Conservation (phyloP, 1,139 yeast genomes). For the Yamadazyma triangularis region DNA sequence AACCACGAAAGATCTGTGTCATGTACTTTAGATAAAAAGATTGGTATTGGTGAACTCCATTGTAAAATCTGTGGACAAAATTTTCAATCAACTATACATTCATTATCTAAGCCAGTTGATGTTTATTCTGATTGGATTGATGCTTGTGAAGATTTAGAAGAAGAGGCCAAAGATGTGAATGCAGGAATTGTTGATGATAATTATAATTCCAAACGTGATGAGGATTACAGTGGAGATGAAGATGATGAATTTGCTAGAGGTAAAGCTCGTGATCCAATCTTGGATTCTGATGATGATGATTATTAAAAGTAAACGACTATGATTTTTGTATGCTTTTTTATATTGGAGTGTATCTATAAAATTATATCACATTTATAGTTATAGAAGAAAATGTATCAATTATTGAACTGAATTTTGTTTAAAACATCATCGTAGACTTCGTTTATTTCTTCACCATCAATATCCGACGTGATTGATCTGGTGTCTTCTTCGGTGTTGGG, state of each 20-base stretch:
- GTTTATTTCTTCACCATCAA: conserved; percentile 9
- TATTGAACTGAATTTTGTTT: conserved; percentile 3
- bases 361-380: too few species aligned
- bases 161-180: conserved; percentile 40
- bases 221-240: conserved; percentile 23
- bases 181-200: conserved; percentile 19
- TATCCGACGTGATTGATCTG: conserved; percentile 1
- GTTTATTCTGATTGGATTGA: conserved; percentile 98
- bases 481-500: conserved; percentile 2
- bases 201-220: conserved; percentile 39
- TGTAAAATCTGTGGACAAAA: conserved; percentile 95
- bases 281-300: conserved; percentile 29
- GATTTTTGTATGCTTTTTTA: too few species aligned
- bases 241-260: conserved; percentile 12
- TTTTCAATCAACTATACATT: conserved; percentile 85
- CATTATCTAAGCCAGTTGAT: conserved; percentile 84
- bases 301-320: too few species aligned
- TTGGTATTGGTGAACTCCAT: conserved; percentile 76
- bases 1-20: conserved; percentile 92
- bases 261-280: conserved; percentile 10
- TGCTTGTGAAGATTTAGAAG: conserved; percentile 95
- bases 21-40: conserved; percentile 83
- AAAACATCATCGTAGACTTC: conserved; percentile 14
- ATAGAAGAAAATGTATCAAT: too few species aligned
- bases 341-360: too few species aligned